Base-by-base conservation (phyloP, 2,329 filamentous ascomycete species). In the Talaromyces amestolkiae region DNA sequence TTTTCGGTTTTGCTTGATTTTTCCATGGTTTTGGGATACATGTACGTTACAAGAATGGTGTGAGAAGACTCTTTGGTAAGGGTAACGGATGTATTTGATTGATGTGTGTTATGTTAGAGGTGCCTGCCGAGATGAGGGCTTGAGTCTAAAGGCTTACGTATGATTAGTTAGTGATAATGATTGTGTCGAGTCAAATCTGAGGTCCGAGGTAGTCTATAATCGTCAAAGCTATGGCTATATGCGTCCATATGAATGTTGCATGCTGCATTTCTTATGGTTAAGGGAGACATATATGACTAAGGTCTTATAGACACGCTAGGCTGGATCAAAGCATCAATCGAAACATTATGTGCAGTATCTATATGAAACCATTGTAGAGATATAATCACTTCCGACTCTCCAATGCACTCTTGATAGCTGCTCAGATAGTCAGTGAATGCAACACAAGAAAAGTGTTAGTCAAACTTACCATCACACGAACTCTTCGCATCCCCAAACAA, bases 401-500 rank as follows among this genome's bases (percentile, higher is more conserved):
- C 22, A 66, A 45, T 45, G 61, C 65, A 43, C 39, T 64, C 65
- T 66, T 66, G 19, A 66, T 66, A 15, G 65, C 65, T 66, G 27
- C 58, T 58, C 15, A 53, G 24, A 11, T 51, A 6, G 33, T 51
- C 15, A 61, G 60, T 31, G 45, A 43, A 19, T 17, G 33, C 11
- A 39, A 54, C 13, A 41, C 22, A 31, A 27, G 56, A 17, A 15
- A 43, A 17, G 13, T n/a, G 3, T 45, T n/a, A 1, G 10, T 27
- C 37, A 31, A 31, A 77, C 86, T 76, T 73, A 90, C 88, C 91
- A 81, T 95, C 91, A 74, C 91, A 94, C 66, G 89, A 91, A 66
- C 87, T 85, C 80, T 92, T 94, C 22, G 93, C 93, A 80, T 97
- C 93, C 31, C 93, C 92, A 79, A 97, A 96, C 66, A 97, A 77